These are phyloP conservation scores for Leccinum arenicola DNA, from an alignment of 768 basidiomycete species.

Conservation along the genomic window DNA sequence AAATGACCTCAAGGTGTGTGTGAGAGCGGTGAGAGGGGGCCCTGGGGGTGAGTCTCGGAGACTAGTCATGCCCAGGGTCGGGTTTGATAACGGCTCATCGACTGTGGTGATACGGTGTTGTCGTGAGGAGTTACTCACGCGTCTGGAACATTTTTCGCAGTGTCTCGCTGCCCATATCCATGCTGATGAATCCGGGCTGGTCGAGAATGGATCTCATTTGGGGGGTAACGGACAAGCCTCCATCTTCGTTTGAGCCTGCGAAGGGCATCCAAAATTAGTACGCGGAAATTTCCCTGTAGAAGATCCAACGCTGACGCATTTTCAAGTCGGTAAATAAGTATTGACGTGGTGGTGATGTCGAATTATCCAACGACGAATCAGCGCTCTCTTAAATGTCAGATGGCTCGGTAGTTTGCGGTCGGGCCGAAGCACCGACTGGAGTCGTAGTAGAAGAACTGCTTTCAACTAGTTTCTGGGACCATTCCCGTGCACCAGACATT, in stretches of 20 bases:
- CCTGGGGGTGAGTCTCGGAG: neutral
- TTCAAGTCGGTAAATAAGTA: neutral
- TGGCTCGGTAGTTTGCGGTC: neutral
- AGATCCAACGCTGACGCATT: constrained; percentile 16
- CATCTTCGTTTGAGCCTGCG: constrained; percentile 15
- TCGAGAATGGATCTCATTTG: constrained; percentile 28
- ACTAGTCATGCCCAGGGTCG: neutral
- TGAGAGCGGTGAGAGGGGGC: neutral
- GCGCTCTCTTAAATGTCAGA: neutral
- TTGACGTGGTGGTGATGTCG: neutral
- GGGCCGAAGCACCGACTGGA: neutral
- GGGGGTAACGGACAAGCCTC: constrained; percentile 25
- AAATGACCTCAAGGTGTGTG: neutral
- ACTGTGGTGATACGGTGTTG: neutral
- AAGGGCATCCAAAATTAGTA: constrained; percentile 2
- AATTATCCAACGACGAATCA: neutral
- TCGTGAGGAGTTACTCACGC: constrained; percentile 17
- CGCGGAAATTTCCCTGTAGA: neutral
- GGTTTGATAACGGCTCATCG: neutral
- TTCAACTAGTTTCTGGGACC: neutral
- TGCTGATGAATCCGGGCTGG: constrained; percentile 25
- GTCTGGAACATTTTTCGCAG: constrained; percentile 31
- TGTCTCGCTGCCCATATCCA: constrained; percentile 22
- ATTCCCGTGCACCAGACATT: neutral
- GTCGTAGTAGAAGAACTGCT: neutral